These are phyloP conservation scores for Fraxinus quadrangulata DNA, from an alignment of 257 asterid genomes.

Conservation along the genomic window DNA sequence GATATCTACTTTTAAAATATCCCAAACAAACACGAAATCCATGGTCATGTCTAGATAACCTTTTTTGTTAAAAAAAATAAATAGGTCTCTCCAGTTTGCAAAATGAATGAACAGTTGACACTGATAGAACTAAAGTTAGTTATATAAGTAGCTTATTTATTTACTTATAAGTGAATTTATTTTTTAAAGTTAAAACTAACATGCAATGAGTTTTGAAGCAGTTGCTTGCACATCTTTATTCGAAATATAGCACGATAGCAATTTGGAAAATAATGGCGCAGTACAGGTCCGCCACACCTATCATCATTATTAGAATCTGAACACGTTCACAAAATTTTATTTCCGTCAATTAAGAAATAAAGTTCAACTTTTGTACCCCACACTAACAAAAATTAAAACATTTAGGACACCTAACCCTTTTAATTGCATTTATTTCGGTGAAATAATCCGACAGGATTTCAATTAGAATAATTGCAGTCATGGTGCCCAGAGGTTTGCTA, in stretches of 20 bases:
- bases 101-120: too few relatives aligned
- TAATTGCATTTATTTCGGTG: constrained; percentile 13
- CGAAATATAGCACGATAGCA: too few relatives aligned
- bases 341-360: background rate
- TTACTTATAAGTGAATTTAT: background rate
- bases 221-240: background rate
- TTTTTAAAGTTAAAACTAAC: background rate
- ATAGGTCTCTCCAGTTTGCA: too few relatives aligned
- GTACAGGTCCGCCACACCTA: constrained; percentile 28
- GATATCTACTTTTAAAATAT: too few relatives aligned
- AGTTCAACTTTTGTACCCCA: constrained; percentile 2
- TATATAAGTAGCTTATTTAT: background rate
- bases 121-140: too few relatives aligned
- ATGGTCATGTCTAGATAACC: too few relatives aligned
- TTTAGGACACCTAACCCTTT: background rate
- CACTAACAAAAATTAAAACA: background rate
- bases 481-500: background rate
- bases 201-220: background rate
- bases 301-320: constrained; percentile 1
- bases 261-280: constrained; percentile 14
- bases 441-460: background rate
- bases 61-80: too few relatives aligned
- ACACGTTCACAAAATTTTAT: background rate
- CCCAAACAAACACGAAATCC: too few relatives aligned
- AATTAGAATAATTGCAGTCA: background rate